These are phyloP conservation scores for Chrysoporthe deuterocubensis DNA, from an alignment of 2,329 filamentous ascomycete species.

Conservation along the genomic window DNA sequence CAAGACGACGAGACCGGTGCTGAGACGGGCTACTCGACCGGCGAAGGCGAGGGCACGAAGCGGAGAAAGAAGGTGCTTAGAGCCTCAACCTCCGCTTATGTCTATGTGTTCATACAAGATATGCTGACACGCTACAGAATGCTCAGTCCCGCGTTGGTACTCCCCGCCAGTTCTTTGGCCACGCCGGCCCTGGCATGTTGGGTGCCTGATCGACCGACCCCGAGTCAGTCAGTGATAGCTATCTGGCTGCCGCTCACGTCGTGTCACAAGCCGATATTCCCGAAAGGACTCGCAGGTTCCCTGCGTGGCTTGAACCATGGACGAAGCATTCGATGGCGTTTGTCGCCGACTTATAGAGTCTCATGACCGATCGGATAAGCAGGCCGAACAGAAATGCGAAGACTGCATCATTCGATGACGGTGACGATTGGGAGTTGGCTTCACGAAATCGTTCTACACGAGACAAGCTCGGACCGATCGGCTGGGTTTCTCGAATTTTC, in stretches of 20 bases:
- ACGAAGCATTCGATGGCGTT: constrained; percentile 28
- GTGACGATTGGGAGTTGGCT: background rate
- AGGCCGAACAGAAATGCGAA: background rate
- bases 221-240: constrained; percentile 32
- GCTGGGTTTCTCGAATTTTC: background rate
- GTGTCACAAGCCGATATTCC: constrained; percentile 14
- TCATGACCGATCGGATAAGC: background rate
- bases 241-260: constrained; percentile 19
- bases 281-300: constrained; percentile 19
- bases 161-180: constrained; percentile 48
- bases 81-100: constrained; percentile 33
- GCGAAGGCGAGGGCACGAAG: constrained; percentile 68
- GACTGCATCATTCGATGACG: background rate
- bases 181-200: constrained; percentile 57
- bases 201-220: constrained; percentile 49
- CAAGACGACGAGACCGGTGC: constrained; percentile 64
- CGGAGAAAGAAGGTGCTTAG: constrained; percentile 66
- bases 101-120: constrained; percentile 32
- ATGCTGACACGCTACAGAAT: constrained; percentile 53
- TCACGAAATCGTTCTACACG: background rate
- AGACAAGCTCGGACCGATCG: constrained; percentile 1
- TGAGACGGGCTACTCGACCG: constrained; percentile 70
- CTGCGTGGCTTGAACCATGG: constrained; percentile 31
- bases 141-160: constrained; percentile 38
- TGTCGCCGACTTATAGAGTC: constrained; percentile 16